phyloP scores from a whole-genome alignment of 1,139 yeast genomes.

The Geotrichum histeridarum region DNA sequence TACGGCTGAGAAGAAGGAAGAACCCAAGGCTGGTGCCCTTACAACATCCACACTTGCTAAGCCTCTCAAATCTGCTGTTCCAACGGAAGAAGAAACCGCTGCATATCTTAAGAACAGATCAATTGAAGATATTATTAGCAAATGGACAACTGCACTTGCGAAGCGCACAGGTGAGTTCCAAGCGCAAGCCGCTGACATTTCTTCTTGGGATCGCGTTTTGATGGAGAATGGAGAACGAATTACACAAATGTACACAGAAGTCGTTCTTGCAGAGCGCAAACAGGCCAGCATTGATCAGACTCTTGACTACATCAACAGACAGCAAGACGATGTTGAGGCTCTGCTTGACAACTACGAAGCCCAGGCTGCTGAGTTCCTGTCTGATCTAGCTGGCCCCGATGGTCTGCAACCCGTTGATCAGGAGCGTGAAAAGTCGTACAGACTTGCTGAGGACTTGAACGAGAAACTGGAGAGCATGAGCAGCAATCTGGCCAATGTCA shows the following conservation, averaged over 20 bases:
- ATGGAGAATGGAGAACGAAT: conserved; percentile 85
- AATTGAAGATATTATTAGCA: conserved; percentile 83
- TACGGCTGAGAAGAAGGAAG: conserved; percentile 10
- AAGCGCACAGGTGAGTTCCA: conserved; percentile 70
- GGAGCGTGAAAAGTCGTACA: conserved; percentile 85
- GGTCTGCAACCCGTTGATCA: conserved; percentile 56
- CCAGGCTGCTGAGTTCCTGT: conserved; percentile 57
- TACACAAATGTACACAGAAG: conserved; percentile 68
- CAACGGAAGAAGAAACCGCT: conserved; percentile 42
- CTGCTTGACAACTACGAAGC: conserved; percentile 79
- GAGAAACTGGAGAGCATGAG: conserved; percentile 77
- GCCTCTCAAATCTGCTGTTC: conserved; percentile 40
- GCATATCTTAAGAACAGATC: conserved; percentile 85
- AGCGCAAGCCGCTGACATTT: conserved; percentile 67
- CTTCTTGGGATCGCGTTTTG: conserved; percentile 78
- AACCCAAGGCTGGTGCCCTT: conserved; percentile 6
- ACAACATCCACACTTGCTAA: conserved; percentile 42
- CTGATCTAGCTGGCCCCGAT: conserved; percentile 34
- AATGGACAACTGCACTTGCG: conserved; percentile 86
- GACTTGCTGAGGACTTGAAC: conserved; percentile 79
- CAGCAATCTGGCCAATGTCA: conserved; percentile 65
- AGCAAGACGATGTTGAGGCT: conserved; percentile 84
- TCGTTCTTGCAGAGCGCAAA: conserved; percentile 76
- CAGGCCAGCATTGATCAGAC: conserved; percentile 86
- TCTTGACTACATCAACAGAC: conserved; percentile 77